Evolutionary conservation across 2,329 filamentous ascomycete genomes (phyloP).

Genomic region (Penicillium crustosum): DNA sequence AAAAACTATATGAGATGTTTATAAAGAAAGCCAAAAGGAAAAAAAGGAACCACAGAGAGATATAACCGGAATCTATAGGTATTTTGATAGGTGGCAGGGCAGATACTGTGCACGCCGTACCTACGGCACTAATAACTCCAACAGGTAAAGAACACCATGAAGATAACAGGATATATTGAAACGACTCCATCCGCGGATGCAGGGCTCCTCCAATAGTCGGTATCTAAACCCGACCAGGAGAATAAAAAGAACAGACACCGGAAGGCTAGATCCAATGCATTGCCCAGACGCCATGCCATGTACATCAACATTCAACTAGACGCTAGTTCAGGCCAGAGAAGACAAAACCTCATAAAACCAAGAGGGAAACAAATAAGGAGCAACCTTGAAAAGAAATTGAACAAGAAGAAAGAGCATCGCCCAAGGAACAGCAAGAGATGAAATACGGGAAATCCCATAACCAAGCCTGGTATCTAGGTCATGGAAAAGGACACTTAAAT

Average conservation of each 20-base stretch:
- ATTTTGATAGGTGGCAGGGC: background rate
- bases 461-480: constrained; percentile 23
- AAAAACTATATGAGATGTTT: background rate
- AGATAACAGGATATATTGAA: constrained; percentile 16
- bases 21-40: no score
- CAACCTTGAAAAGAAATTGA: constrained; percentile 2
- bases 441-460: constrained; percentile 11
- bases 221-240: constrained; percentile 14
- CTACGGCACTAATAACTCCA: constrained; percentile 1
- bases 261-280: constrained; percentile 25
- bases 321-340: constrained; percentile 11
- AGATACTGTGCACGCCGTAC: background rate
- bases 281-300: constrained; percentile 29
- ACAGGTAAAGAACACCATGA: background rate
- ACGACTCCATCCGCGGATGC: background rate
- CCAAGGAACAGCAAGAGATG: constrained; percentile 13
- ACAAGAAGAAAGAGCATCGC: constrained; percentile 16
- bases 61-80: background rate
- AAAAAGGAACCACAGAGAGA: no score
- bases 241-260: constrained; percentile 6
- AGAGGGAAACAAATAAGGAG: constrained; percentile 9
- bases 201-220: background rate
- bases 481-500: constrained; percentile 11
- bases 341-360: constrained; percentile 14
- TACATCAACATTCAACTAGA: constrained; percentile 17